Conservation (phyloP, 1,284 basidiomycete genomes). For the Puccinia coronata region DNA sequence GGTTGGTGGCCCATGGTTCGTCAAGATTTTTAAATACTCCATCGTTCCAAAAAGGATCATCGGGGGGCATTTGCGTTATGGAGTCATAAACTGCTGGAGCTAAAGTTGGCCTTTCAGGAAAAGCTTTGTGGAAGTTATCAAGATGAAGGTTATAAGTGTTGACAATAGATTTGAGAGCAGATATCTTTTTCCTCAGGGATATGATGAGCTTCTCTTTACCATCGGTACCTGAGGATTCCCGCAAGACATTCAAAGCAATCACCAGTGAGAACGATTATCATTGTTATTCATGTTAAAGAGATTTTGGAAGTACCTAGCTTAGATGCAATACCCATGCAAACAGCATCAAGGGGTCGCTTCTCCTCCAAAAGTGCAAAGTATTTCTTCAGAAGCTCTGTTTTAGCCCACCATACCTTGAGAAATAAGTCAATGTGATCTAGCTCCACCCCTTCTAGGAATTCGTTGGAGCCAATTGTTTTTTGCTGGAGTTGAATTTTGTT, state of each 20-base stretch:
- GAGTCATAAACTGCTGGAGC: neutral
- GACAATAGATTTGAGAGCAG: neutral
- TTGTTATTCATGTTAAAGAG: too few species aligned
- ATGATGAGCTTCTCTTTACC: slow-evolving; percentile 14
- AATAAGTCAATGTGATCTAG: neutral
- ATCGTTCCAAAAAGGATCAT: slow-evolving; percentile 26
- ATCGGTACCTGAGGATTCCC: slow-evolving; percentile 14
- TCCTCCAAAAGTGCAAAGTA: neutral
- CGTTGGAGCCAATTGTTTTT: neutral
- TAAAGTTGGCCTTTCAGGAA: neutral
- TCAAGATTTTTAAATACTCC: neutral
- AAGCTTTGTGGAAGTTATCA: neutral
- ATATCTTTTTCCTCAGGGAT: neutral
- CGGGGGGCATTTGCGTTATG: neutral
- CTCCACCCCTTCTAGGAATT: neutral
- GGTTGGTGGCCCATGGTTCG: slow-evolving; percentile 18
- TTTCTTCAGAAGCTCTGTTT: slow-evolving; percentile 12
- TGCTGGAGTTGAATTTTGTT: neutral
- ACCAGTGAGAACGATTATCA: too few species aligned
- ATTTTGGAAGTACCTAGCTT: slow-evolving; percentile 18
- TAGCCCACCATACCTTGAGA: slow-evolving; percentile 25
- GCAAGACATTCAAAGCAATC: too few species aligned
- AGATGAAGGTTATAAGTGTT: slow-evolving; percentile 14
- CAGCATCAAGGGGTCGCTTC: slow-evolving; percentile 5
- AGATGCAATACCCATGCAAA: neutral